phyloP scores from a whole-genome alignment of 768 basidiomycete genomes.

The Basidioascus undulatus region DNA sequence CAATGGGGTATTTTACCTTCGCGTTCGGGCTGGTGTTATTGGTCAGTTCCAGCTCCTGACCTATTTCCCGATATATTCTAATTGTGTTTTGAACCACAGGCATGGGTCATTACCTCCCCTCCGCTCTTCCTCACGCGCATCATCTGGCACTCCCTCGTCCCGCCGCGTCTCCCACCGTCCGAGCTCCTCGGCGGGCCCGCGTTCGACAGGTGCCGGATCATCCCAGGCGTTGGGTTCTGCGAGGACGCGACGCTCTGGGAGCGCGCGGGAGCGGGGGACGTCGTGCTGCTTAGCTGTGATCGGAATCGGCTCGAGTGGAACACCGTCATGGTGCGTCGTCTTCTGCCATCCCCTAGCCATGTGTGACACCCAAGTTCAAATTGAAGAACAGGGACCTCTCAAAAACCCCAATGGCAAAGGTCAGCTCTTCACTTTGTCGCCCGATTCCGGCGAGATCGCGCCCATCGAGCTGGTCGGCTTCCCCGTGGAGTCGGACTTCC shows the following conservation, averaged over 20 bases:
- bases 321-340: conserved; percentile 37
- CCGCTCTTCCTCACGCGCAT: no score
- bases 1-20: no score
- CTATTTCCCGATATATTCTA: no score
- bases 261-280: conserved; percentile 7
- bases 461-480: conserved; percentile 26
- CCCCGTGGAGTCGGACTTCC: conserved; percentile 37
- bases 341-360: conserved; percentile 19
- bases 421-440: no score
- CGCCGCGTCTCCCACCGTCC: neutral
- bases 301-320: conserved; percentile 38
- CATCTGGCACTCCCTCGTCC: neutral
- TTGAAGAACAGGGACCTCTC: no score
- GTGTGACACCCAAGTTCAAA: conserved; percentile 4
- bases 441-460: no score
- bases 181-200: neutral
- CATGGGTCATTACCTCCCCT: no score
- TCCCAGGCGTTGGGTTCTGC: conserved; percentile 28
- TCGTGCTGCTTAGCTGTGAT: conserved; percentile 29
- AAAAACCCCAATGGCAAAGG: no score
- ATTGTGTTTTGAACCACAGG: no score
- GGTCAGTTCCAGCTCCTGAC: no score
- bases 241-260: conserved; percentile 49
- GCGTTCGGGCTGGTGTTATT: no score
- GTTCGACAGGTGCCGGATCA: no score